A percentile compares a stretch with the other conserved stretches of the same genome.
These are phyloP conservation scores for Daldinia decipiens DNA, from an alignment of 495 filamentous ascomycete species.

Conservation along the genomic window DNA sequence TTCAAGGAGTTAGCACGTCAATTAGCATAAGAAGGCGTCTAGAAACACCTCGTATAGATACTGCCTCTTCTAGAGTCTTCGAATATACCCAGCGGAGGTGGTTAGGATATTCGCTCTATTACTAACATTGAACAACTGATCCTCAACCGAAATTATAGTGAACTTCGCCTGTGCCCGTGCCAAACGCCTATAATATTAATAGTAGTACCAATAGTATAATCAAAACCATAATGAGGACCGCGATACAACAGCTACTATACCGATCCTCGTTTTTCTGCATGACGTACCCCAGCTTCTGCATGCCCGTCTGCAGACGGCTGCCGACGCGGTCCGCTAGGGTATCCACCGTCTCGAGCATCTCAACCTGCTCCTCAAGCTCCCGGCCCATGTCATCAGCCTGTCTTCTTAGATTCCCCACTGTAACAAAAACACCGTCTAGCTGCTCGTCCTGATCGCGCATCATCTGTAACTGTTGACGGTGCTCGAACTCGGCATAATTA, in stretches of 20 bases:
- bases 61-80: conserved; percentile 11
- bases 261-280: conserved; percentile 92
- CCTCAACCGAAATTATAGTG: conserved; percentile 21
- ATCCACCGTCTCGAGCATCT: conserved; percentile 83
- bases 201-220: conserved; percentile 82
- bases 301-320: conserved; percentile 82
- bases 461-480: conserved; percentile 87
- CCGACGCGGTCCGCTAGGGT: conserved; percentile 85
- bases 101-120: conserved; percentile 27
- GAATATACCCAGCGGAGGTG: conserved; percentile 38
- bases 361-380: conserved; percentile 91
- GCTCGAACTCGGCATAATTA: conserved; percentile 87
- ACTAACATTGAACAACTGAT: conserved; percentile 7
- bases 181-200: conserved; percentile 58
- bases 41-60: conserved; percentile 23
- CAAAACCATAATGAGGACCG: conserved; percentile 82
- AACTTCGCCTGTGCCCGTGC: conserved; percentile 14
- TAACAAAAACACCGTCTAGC: conserved; percentile 90
- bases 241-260: conserved; percentile 93
- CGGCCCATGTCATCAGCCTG: conserved; percentile 96
- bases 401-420: conserved; percentile 85
- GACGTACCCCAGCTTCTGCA: conserved; percentile 84
- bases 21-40: conserved; percentile 37
- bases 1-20: conserved; percentile 21
- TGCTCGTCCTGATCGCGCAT: conserved; percentile 96